phyloP scores from a whole-genome alignment of 805 yeast species.

The Candida hungchunana region DNA sequence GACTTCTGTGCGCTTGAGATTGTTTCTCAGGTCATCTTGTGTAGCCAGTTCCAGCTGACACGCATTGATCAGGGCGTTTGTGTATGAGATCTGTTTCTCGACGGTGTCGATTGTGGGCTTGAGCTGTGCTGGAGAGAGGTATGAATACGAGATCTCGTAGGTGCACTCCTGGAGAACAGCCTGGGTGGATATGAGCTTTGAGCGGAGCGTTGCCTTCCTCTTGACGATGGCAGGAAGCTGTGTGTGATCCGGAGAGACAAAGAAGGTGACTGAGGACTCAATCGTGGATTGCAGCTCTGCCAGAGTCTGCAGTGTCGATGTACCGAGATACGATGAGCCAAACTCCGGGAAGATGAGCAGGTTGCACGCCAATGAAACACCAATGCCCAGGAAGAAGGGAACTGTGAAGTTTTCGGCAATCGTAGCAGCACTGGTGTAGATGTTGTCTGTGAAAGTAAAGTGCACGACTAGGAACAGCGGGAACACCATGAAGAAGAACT shows the following conservation, averaged over 20 bases:
- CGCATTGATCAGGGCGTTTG: constrained; percentile 42
- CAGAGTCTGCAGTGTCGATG: constrained; percentile 35
- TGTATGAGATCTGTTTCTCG: constrained; percentile 29
- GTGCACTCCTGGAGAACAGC: constrained; percentile 42
- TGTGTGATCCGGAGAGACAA: constrained; percentile 26
- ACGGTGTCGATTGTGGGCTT: constrained; percentile 32
- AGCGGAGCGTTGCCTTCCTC: constrained; percentile 30
- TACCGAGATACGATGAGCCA: constrained; percentile 46
- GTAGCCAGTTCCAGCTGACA: constrained; percentile 42
- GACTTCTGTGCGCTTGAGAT: constrained; percentile 28
- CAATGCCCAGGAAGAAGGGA: constrained; percentile 45
- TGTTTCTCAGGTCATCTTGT: constrained; percentile 28
- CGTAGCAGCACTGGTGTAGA: constrained; percentile 28
- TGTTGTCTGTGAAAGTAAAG: constrained; percentile 39
- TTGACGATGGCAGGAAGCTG: constrained; percentile 32
- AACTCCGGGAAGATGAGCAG: constrained; percentile 45
- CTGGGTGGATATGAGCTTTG: constrained; percentile 32
- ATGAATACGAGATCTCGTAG: constrained; percentile 46
- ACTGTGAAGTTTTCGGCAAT: constrained; percentile 35
- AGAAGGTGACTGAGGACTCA: constrained; percentile 36
- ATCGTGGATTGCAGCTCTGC: constrained; percentile 38
- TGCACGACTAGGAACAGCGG: constrained; percentile 47
- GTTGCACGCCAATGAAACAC: constrained; percentile 39
- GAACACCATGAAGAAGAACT: constrained; percentile 43
- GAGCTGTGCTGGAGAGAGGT: constrained; percentile 39